Conservation (phyloP, 139 green algal species). For the Mesostigma viride region DNA sequence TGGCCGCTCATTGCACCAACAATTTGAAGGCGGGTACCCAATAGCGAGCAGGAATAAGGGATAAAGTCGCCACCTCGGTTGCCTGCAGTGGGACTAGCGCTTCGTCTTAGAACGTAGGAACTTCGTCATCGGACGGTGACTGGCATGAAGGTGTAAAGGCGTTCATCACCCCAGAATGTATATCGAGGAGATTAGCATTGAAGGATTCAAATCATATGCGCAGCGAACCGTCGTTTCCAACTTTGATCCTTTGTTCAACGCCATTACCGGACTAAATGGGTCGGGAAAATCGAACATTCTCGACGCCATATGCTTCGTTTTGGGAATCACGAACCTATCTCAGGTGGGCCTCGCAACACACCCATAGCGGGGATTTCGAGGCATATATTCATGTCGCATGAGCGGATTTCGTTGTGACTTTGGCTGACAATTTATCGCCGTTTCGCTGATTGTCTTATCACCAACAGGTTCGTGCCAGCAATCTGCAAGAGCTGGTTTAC, state of each 20-base stretch:
- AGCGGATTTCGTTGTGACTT: no score
- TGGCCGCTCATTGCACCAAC: no score
- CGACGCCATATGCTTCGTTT: slow-evolving; percentile 97
- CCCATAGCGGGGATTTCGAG: no score
- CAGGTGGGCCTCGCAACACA: slow-evolving; percentile 50
- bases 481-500: slow-evolving; percentile 95
- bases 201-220: slow-evolving; percentile 99
- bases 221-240: slow-evolving; percentile 63
- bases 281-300: slow-evolving; percentile 97
- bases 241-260: slow-evolving; percentile 95
- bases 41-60: no score
- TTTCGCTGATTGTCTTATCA: not conserved
- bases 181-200: slow-evolving; percentile 88
- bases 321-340: slow-evolving; percentile 89
- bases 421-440: no score
- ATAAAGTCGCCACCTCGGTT: no score
- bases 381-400: not conserved
- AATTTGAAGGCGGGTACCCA: no score
- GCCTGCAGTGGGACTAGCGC: no score
- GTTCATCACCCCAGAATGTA: no score
- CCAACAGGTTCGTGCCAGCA: slow-evolving; percentile 74
- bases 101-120: no score
- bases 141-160: no score
- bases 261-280: slow-evolving; percentile 96
- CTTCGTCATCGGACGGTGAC: no score